Conservation (phyloP, 306 rosid genomes). For the Acacia confusa region DNA sequence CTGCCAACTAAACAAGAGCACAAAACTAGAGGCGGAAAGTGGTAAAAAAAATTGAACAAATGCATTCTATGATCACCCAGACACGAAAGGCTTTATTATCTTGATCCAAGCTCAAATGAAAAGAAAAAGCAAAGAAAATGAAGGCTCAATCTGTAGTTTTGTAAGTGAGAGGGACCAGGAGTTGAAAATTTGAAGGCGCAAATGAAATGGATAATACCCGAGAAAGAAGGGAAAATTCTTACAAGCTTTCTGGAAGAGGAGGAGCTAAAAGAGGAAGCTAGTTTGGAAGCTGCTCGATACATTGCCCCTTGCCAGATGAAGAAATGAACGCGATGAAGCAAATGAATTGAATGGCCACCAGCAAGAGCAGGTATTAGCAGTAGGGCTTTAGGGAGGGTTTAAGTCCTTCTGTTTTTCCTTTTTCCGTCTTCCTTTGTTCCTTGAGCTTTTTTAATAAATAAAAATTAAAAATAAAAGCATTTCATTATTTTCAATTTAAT, state of each 20-base stretch:
- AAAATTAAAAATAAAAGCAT: no score
- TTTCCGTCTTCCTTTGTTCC: neutral
- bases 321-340: neutral
- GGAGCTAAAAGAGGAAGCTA: slow-evolving; percentile 61
- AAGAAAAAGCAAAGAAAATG: neutral
- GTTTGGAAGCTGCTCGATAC: slow-evolving; percentile 71
- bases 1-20: neutral
- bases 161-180: neutral
- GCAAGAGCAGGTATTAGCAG: neutral
- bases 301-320: slow-evolving; percentile 50
- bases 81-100: neutral
- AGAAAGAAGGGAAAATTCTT: slow-evolving; percentile 19
- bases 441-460: no score
- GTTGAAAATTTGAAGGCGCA: neutral
- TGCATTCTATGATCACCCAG: neutral
- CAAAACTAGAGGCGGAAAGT: neutral
- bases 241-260: slow-evolving; percentile 62
- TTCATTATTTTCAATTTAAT: no score
- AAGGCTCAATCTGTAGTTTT: neutral
- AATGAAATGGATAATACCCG: neutral
- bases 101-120: neutral
- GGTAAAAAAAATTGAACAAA: neutral
- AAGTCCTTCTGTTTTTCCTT: neutral
- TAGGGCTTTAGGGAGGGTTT: slow-evolving; percentile 44
- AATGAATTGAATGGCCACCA: neutral